A percentile compares a stretch with the other conserved stretches of the same genome.
These are phyloP conservation scores for Prunus yedoensis DNA, from an alignment of 331 rosid genomes.

Conservation along the genomic window DNA sequence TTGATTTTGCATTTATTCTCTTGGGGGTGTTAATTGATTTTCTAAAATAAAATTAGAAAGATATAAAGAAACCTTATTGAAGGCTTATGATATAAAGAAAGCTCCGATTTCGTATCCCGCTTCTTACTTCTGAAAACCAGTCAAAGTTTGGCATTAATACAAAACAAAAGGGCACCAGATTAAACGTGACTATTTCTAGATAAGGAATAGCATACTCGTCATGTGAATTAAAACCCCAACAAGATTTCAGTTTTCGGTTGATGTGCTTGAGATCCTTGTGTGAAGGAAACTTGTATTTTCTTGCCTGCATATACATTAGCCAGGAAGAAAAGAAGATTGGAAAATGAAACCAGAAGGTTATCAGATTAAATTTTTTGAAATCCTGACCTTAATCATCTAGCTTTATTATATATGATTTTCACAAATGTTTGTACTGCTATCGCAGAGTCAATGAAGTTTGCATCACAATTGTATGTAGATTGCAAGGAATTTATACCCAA, in stretches of 20 bases:
- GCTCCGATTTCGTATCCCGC: slow-evolving; percentile 91
- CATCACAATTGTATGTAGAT: background rate
- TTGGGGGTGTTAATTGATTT: no score
- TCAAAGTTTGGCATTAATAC: slow-evolving; percentile 7
- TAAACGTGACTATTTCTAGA: background rate
- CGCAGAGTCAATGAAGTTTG: background rate
- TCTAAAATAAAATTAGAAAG: no score
- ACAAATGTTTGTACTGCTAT: background rate
- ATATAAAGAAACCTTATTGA: no score
- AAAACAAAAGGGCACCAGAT: background rate
- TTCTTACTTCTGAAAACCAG: slow-evolving; percentile 63
- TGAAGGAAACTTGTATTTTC: slow-evolving; percentile 60
- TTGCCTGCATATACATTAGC: slow-evolving; percentile 45
- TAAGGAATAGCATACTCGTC: slow-evolving; percentile 61
- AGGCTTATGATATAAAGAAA: no score
- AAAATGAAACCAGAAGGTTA: slow-evolving; percentile 24
- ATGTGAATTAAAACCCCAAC: slow-evolving; percentile 86
- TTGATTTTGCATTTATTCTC: no score
- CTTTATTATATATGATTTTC: background rate
- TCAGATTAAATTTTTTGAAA: background rate
- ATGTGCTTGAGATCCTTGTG: slow-evolving; percentile 47
- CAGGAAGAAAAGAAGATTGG: slow-evolving; percentile 26
- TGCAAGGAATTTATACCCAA: slow-evolving; percentile 53
- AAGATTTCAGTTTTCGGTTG: slow-evolving; percentile 18
- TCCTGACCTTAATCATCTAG: background rate